Evolutionary conservation across 768 basidiomycete species (phyloP).

Genomic region (Lactifluus hygrophoroides): DNA sequence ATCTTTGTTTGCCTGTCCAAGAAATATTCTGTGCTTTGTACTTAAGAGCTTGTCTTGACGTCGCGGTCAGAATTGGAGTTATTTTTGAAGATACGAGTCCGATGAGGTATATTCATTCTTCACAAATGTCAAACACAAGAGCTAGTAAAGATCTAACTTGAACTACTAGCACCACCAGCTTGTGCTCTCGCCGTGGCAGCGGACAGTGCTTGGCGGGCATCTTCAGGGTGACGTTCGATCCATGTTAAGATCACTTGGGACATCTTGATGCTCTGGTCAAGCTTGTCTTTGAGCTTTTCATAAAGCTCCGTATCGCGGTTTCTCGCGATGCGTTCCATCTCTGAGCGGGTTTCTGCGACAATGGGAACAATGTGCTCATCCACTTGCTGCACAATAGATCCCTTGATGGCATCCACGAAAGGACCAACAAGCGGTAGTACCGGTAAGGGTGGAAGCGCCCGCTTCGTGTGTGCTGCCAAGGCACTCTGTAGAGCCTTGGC

Average conservation of each 20-base stretch:
- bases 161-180: background rate
- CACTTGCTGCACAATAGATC: background rate
- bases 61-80: no score
- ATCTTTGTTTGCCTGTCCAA: no score
- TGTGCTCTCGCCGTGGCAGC: background rate
- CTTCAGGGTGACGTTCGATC: slow-evolving; percentile 10
- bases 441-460: background rate
- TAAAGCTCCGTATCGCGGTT: slow-evolving; percentile 9
- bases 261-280: slow-evolving; percentile 4
- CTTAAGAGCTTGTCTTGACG: no score
- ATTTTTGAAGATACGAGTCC: no score
- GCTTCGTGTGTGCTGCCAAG: slow-evolving; percentile 2
- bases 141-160: background rate
- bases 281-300: slow-evolving; percentile 10
- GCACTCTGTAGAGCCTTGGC: background rate
- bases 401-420: slow-evolving; percentile 5
- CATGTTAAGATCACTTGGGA: slow-evolving; percentile 10
- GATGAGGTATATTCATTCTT: background rate
- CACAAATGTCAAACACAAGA: background rate
- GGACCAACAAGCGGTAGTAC: background rate
- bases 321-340: slow-evolving; percentile 1
- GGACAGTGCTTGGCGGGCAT: background rate
- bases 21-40: no score
- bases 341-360: background rate
- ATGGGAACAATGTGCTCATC: slow-evolving; percentile 8